Evolutionary conservation across 1,284 basidiomycete genomes (phyloP), one percentile per base, ranked within the genome.

Genomic region (Coriolopsis trogii): DNA sequence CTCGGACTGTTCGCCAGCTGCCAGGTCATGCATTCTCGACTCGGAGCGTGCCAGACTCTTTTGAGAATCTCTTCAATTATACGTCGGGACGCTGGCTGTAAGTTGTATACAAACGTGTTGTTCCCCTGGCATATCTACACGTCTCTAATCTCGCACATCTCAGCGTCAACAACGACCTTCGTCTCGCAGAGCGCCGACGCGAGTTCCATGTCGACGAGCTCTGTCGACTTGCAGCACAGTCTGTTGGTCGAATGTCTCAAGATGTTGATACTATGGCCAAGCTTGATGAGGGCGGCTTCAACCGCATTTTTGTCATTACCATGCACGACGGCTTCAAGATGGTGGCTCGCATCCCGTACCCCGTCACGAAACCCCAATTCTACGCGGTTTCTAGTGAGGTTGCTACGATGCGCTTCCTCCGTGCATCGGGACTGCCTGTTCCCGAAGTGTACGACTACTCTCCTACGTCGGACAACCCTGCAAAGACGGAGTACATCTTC

Each of bases 361-460:
- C 74, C 3, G 51, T 59, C 41, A 73, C 68, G 50, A 59, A 64
- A 23, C 77, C 76, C 62, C 79, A 77, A 64, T 71, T 54, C 65
- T 76, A 66, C 59, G 71, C 73, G 59, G 46, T 78, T 40, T 78
- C 79, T 29, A 80, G 78, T 60, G 79, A 81, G 67, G 79, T 77
- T 20, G 77, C 79, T 49, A 81, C 79, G 13, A 74, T 80, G 72
- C 55, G 18, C 34, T 75, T 73, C 46, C 76, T 80, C 56, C 77
- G 77, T 67, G 67, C 73, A 63, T 60, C 36, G 61, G 77, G 72
- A 46, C 64, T 81, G 49, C 78, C 79, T 62, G 59, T 76, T 55
- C 76, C 78, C 21, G 26, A 79, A 63, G 67, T 81, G 7, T 81
- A 81, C 65, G 75, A 60, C 25, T 81, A 81, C 70, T 79, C 79